Base-by-base conservation (phyloP, 1,284 basidiomycete genomes). In the Volvariella surrecta region DNA sequence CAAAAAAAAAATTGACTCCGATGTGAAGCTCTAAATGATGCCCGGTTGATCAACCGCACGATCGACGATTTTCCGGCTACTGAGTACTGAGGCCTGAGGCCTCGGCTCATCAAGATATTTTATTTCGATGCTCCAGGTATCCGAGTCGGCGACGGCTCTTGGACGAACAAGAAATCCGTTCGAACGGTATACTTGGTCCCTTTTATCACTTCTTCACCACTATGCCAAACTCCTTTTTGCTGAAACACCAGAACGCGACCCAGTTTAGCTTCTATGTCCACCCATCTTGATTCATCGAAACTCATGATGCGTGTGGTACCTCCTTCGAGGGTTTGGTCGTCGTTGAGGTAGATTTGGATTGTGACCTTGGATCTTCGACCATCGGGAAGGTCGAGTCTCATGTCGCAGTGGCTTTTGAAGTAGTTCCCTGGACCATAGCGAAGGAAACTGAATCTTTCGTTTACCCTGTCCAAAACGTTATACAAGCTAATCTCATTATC, bases 161-260 rank as follows among this genome's bases (percentile, higher is more conserved):
- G 43, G 21, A 48, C 47, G 43, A 58, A 67, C 54, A 65, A 51
- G 37, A 67, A 54, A 39, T 67, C 63, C 24, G 50, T 60, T 19
- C 63, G 52, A 43, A 67, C 39, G 3, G 61, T 50, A 43, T 59
- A 64, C 43, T 66, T 66, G 9, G 57, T 28, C 3, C 64, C 63
- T 32, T 54, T 51, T 16, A 46, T 48, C 2, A 67, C 63, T 22
- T 60, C 58, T 37, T 64, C 60, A 4, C 63, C 63, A 35, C 59
- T 62, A 46, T 67, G 64, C 40, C 42, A 54, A 7, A 66, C 41
- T 0, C 45, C 42, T 21, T 52, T 46, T 35, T 66, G 62, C 45
- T 66, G 60, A 48, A 67, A 67, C 30, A 66, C 60, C 31, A 67
- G 44, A 0, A 64, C 59, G 9, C 64, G 56, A 3, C 64, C 65